Evolutionary conservation across 352 stramenopile genomes (phyloP).

Genomic region (Phytophthora niederhauseri): DNA sequence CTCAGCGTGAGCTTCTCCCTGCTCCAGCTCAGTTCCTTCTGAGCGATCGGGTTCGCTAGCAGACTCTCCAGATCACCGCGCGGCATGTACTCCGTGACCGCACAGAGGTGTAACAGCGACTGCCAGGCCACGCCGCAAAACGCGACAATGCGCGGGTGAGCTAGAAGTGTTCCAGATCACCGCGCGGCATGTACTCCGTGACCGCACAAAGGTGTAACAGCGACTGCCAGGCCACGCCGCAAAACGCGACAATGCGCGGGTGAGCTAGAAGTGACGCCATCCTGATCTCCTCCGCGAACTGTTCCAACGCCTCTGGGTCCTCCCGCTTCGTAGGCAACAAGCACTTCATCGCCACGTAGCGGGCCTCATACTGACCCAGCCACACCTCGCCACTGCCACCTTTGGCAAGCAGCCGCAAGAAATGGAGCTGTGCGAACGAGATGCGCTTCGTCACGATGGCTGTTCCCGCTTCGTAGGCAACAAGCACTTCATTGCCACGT

Average conservation of each 20-base stretch:
- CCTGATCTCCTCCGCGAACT: slow-evolving; percentile 84
- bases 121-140: slow-evolving; percentile 87
- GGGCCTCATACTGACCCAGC: slow-evolving; percentile 76
- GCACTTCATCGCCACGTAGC: slow-evolving; percentile 83
- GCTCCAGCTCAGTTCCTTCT: slow-evolving; percentile 54
- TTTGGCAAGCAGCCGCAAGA: slow-evolving; percentile 71
- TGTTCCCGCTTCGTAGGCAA: too few relatives aligned
- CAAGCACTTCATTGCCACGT: slow-evolving; percentile 83
- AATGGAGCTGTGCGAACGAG: slow-evolving; percentile 75
- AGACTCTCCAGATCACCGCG: slow-evolving; percentile 70
- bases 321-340: slow-evolving; percentile 69
- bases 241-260: slow-evolving; percentile 83
- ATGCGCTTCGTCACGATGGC: slow-evolving; percentile 78
- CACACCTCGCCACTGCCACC: slow-evolving; percentile 84
- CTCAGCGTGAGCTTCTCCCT: slow-evolving; percentile 66
- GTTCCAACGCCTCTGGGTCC: slow-evolving; percentile 64
- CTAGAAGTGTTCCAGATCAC: too few relatives aligned
- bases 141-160: slow-evolving; percentile 82
- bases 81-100: slow-evolving; percentile 83
- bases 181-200: slow-evolving; percentile 82
- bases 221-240: slow-evolving; percentile 81
- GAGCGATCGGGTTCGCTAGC: slow-evolving; percentile 44
- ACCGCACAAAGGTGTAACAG: slow-evolving; percentile 76
- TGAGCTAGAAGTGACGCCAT: slow-evolving; percentile 81
- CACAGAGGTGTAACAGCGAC: slow-evolving; percentile 75